These are phyloP conservation scores for Lithospermum erythrorhizon DNA, from an alignment of 257 asterid genomes.

Conservation along the genomic window DNA sequence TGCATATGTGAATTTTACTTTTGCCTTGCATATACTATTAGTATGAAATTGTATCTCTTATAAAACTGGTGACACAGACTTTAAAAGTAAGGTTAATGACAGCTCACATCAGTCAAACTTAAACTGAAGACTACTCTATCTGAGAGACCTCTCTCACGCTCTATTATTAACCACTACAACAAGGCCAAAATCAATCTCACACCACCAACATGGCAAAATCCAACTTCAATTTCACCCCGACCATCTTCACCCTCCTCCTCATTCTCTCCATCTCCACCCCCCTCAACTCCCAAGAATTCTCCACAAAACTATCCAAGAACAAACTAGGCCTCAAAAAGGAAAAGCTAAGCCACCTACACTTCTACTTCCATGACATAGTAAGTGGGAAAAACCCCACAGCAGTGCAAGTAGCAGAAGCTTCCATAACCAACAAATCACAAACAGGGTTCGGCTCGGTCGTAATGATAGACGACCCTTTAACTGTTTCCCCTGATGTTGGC, in stretches of 20 bases:
- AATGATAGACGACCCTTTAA: constrained; percentile 28
- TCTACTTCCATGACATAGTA: constrained; percentile 29
- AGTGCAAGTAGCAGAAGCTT: constrained; percentile 19
- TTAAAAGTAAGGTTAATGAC: too few species aligned
- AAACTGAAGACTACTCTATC: too few species aligned
- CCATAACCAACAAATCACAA: constrained; percentile 15
- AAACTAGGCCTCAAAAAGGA: constrained; percentile 13
- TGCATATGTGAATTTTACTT: background rate
- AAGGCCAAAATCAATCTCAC: too few species aligned
- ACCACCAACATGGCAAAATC: constrained; percentile 10
- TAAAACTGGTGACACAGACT: too few species aligned
- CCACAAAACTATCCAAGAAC: constrained; percentile 20
- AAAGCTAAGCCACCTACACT: constrained; percentile 31
- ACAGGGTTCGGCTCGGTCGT: constrained; percentile 16
- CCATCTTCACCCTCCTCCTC: constrained; percentile 8
- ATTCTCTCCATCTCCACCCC: constrained; percentile 5
- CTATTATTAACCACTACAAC: too few species aligned
- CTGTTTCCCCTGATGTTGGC: constrained; percentile 12
- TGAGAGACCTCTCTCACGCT: too few species aligned
- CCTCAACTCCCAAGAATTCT: constrained; percentile 18
- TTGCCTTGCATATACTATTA: background rate
- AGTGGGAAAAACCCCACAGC: constrained; percentile 27
- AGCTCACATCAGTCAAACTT: too few species aligned
- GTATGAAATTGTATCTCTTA: too few species aligned
- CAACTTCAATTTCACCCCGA: background rate